A percentile compares a stretch with the other conserved stretches of the same genome.
Conservation (phyloP, 495 filamentous ascomycete genomes). For the Xylaria bambusicola region DNA sequence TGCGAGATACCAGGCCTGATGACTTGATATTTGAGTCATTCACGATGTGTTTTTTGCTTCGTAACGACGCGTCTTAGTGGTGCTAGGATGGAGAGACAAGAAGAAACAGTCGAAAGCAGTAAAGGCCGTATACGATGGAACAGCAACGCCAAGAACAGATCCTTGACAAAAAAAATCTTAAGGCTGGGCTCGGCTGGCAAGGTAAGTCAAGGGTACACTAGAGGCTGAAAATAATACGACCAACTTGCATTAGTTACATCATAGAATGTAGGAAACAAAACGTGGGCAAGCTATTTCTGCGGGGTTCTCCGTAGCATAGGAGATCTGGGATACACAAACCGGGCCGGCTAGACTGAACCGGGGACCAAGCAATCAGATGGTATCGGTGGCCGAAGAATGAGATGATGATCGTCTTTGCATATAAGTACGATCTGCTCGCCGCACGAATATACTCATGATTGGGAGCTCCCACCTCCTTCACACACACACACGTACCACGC, state of each 20-base stretch:
- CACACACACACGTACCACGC: background rate
- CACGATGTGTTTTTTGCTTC: too few relatives aligned
- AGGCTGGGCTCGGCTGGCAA: too few relatives aligned
- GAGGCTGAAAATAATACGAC: too few relatives aligned
- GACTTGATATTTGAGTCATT: too few relatives aligned
- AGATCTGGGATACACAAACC: background rate
- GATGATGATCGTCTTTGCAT: background rate
- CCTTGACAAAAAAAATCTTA: too few relatives aligned
- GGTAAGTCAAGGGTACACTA: too few relatives aligned
- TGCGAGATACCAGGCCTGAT: too few relatives aligned
- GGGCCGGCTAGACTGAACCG: background rate
- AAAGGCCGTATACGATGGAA: too few relatives aligned
- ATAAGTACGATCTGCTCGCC: conserved; percentile 4
- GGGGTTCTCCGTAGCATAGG: background rate
- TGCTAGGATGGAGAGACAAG: too few relatives aligned
- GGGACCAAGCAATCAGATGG: background rate
- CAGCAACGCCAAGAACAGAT: too few relatives aligned
- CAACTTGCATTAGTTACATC: conserved; percentile 1
- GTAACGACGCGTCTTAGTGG: too few relatives aligned
- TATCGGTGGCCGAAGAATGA: background rate
- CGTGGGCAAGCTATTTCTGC: background rate
- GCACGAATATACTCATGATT: background rate
- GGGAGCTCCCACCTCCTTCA: background rate
- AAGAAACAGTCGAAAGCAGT: too few relatives aligned
- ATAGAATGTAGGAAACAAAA: background rate